These are phyloP conservation scores for Penicillium sp. DNA, from an alignment of 2,329 filamentous ascomycete species.

Conservation along the genomic window DNA sequence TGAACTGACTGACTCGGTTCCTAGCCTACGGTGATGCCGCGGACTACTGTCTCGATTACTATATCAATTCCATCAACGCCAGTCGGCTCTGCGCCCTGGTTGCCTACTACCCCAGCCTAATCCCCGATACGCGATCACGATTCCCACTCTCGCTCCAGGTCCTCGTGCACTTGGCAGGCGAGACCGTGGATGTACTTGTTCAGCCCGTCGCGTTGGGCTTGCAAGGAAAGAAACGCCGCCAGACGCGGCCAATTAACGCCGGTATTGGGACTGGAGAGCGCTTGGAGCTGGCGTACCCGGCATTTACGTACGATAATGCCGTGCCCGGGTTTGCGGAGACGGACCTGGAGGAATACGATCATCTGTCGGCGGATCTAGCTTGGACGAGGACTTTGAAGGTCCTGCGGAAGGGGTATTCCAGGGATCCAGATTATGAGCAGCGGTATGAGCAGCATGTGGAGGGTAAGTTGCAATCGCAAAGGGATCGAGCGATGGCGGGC, in stretches of 20 bases:
- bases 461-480: slow-evolving; percentile 20
- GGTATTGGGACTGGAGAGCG: slow-evolving; percentile 54
- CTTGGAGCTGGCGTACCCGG: slow-evolving; percentile 34
- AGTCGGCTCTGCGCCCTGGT: slow-evolving; percentile 56
- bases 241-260: slow-evolving; percentile 50
- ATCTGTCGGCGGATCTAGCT: slow-evolving; percentile 63
- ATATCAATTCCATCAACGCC: slow-evolving; percentile 56
- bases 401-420: slow-evolving; percentile 60
- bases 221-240: slow-evolving; percentile 51
- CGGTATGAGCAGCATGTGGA: slow-evolving; percentile 40
- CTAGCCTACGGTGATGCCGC: slow-evolving; percentile 64
- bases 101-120: slow-evolving; percentile 62
- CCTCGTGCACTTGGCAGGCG: slow-evolving; percentile 58
- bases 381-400: slow-evolving; percentile 65
- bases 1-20: background rate
- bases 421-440: slow-evolving; percentile 39
- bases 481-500: background rate
- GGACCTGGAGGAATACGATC: slow-evolving; percentile 67
- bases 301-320: slow-evolving; percentile 56
- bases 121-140: slow-evolving; percentile 50
- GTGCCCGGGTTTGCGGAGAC: slow-evolving; percentile 69
- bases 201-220: slow-evolving; percentile 54
- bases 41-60: slow-evolving; percentile 58
- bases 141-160: slow-evolving; percentile 47
- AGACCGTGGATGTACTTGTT: slow-evolving; percentile 50